These are phyloP conservation scores for Talaromyces sp. DNA, from an alignment of 2,329 filamentous ascomycete genomes.

Conservation along the genomic window DNA sequence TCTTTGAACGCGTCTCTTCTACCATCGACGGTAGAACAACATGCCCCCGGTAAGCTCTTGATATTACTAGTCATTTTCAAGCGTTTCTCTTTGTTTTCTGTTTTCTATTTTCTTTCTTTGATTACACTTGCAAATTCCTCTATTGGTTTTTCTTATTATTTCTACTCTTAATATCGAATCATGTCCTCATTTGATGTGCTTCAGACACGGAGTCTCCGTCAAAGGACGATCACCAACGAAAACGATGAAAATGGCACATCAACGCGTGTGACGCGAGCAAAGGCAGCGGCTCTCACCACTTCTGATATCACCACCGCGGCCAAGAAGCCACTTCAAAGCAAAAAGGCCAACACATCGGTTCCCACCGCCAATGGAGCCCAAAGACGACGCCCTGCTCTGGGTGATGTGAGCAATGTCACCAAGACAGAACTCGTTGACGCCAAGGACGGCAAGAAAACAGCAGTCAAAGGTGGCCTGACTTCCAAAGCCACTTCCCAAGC, in stretches of 20 bases:
- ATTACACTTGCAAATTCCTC: slow-evolving; percentile 1
- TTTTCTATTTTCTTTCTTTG: background rate
- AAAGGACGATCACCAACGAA: slow-evolving; percentile 78
- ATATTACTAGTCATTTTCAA: background rate
- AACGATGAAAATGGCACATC: slow-evolving; percentile 85
- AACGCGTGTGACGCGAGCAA: slow-evolving; percentile 87
- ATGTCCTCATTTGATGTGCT: slow-evolving; percentile 38
- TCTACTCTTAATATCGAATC: slow-evolving; percentile 13
- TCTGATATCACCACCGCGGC: slow-evolving; percentile 58
- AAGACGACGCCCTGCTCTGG: slow-evolving; percentile 78
- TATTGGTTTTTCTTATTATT: slow-evolving; percentile 10
- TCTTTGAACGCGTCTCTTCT: slow-evolving; percentile 18
- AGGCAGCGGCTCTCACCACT: slow-evolving; percentile 65
- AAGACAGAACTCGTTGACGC: slow-evolving; percentile 59
- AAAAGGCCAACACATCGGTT: slow-evolving; percentile 55
- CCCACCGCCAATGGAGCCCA: slow-evolving; percentile 42
- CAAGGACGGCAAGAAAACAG: slow-evolving; percentile 70
- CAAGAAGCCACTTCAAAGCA: slow-evolving; percentile 64
- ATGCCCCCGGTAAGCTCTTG: slow-evolving; percentile 55
- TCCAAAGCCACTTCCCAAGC: slow-evolving; percentile 74
- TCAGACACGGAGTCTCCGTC: slow-evolving; percentile 66
- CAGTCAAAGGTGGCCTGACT: slow-evolving; percentile 61
- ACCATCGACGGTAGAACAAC: slow-evolving; percentile 30
- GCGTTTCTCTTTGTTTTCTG: background rate
- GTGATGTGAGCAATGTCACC: slow-evolving; percentile 91